Base-by-base conservation (phyloP, 2,329 filamentous ascomycete genomes). In the Penicillium concentricum region DNA sequence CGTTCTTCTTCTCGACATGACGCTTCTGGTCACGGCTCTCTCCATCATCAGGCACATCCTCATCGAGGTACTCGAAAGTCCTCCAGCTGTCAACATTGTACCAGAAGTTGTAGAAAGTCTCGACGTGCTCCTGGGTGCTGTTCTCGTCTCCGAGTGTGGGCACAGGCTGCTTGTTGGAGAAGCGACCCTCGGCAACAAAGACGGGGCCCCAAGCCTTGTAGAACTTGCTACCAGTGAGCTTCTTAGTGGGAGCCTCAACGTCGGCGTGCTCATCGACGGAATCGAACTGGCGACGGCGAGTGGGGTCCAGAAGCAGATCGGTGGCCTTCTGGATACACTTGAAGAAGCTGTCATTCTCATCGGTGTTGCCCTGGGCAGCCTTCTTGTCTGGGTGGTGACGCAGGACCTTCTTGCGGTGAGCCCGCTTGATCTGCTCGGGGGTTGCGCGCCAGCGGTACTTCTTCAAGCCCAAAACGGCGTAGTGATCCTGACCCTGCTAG, bases 301-400 rank as follows among this genome's bases (percentile, higher is more conserved):
- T 83, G 50, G 94, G 94, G 80, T 99, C 94, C 54, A 91, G 85
- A 18, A 99, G 89, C 51, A 97, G 84, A 71, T 99, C 94, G 69
- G 89, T 93, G 56, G 94, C 94, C 79, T 97, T 97, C 76, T 99
- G 95, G 76, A 99, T 99, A 79, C 95, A 99, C 85, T 99, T 99
- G 89, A 99, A 99, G 84, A 99, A 99, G 76, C 90, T 91, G 77
- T 99, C 94, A 78, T 97, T 78, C 69, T 80, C 93, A 70, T 97
- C 92, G 67, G 86, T 84, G 69, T 86, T 84, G 60, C 94, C 94
- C 46, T 88, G 85, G 28, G 94, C 94, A 16, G 95, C 94, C 82
- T 95, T 96, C 88, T 99, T 99, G 78, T 99, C 94, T 61, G 94
- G 94, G 78, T 99, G 94, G 78, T 99, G 94, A 81, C 92, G 93